These are phyloP conservation scores for Porpolomopsis calyptriformis DNA, from an alignment of 768 basidiomycete species.

Conservation along the genomic window DNA sequence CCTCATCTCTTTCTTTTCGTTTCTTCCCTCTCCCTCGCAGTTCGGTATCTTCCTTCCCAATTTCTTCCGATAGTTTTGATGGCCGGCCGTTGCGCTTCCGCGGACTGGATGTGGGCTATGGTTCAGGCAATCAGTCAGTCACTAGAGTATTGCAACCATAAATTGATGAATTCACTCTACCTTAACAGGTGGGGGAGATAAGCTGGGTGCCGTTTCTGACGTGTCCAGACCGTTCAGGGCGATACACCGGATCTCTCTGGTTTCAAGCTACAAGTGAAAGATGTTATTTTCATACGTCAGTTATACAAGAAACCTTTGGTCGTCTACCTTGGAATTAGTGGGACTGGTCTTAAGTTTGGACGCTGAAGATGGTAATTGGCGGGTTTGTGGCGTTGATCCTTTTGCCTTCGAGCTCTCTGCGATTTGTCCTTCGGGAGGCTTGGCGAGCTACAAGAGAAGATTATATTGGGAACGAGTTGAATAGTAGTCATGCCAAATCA, in stretches of 20 bases:
- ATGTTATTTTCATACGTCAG: not conserved
- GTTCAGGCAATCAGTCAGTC: not conserved
- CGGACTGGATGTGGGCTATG: not conserved
- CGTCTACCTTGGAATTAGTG: not conserved
- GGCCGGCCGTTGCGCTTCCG: not conserved
- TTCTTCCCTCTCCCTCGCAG: constrained; percentile 31
- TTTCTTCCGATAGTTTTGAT: constrained; percentile 13
- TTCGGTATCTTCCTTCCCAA: constrained; percentile 22
- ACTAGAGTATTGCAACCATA: not conserved
- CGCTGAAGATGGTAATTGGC: not conserved
- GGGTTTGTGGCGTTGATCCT: not conserved
- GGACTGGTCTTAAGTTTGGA: constrained; percentile 10
- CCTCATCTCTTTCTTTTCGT: constrained; percentile 3
- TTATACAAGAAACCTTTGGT: not conserved
- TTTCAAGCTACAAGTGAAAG: not conserved
- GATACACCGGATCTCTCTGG: not conserved
- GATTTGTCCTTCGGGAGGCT: constrained; percentile 2
- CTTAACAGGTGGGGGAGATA: not conserved
- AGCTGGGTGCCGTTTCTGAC: too few relatives aligned
- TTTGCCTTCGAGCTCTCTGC: not conserved
- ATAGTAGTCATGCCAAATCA: constrained; percentile 18
- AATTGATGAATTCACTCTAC: not conserved
- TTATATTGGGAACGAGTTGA: not conserved
- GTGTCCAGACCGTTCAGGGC: not conserved
- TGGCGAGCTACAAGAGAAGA: not conserved